These are phyloP conservation scores for Chaetothyriales sp. DNA, from an alignment of 2,329 filamentous ascomycete genomes.

Conservation along the genomic window DNA sequence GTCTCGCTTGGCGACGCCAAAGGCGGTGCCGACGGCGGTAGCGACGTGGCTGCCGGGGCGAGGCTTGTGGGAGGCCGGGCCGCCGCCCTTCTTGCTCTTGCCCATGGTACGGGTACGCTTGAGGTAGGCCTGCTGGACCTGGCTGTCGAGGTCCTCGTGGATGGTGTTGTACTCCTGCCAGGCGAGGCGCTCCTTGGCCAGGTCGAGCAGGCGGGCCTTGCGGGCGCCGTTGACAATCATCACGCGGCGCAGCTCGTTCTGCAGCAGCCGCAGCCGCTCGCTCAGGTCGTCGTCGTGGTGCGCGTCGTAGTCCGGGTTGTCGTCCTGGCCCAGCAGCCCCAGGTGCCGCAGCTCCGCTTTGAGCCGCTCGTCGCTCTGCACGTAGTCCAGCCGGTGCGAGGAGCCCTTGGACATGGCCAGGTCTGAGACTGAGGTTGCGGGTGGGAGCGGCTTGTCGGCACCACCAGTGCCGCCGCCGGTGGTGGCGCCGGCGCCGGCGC, in stretches of 20 bases:
- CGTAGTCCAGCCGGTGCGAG: slow-evolving; percentile 66
- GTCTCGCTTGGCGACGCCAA: slow-evolving; percentile 44
- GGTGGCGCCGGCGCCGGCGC: slow-evolving; percentile 26
- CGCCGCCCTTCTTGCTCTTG: slow-evolving; percentile 80
- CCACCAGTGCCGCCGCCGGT: slow-evolving; percentile 23
- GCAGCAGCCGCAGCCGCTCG: slow-evolving; percentile 70
- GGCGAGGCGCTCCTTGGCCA: slow-evolving; percentile 84
- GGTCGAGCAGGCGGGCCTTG: slow-evolving; percentile 70
- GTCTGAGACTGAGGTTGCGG: slow-evolving; percentile 67
- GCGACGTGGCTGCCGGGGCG: slow-evolving; percentile 43
- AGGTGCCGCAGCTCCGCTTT: slow-evolving; percentile 84
- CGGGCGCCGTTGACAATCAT: slow-evolving; percentile 79
- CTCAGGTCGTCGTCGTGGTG: slow-evolving; percentile 91
- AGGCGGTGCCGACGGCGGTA: slow-evolving; percentile 32
- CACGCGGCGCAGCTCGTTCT: slow-evolving; percentile 66
- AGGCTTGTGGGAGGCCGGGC: slow-evolving; percentile 42
- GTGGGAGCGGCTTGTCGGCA: slow-evolving; percentile 40
- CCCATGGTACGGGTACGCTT: slow-evolving; percentile 90
- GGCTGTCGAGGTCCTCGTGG: slow-evolving; percentile 84
- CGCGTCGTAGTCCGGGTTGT: slow-evolving; percentile 64
- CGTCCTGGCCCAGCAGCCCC: slow-evolving; percentile 61
- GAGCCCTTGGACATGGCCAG: slow-evolving; percentile 53
- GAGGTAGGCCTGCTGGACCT: slow-evolving; percentile 86
- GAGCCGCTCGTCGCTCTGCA: slow-evolving; percentile 74
- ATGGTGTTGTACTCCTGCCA: slow-evolving; percentile 96